Evolutionary conservation across 2,329 filamentous ascomycete genomes (phyloP), one percentile per base, ranked within the genome.

Genomic region (Parastagonospora nodorum): DNA sequence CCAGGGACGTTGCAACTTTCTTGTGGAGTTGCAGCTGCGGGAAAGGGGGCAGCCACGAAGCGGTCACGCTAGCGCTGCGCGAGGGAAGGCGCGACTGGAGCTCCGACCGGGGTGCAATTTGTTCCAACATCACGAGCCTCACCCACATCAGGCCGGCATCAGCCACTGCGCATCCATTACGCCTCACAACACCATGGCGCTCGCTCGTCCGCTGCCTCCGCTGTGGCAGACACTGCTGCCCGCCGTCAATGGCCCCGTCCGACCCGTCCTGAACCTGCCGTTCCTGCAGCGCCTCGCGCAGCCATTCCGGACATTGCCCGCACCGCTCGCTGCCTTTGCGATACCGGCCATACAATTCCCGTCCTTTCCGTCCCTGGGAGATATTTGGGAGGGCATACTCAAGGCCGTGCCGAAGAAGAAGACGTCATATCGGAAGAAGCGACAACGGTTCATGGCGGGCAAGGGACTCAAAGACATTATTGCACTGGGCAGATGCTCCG

Each of bases 351-450:
- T 74, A 28, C 68, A 69, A 32, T 53, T 75, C 30, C 66, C 72
- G 4, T 60, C 65, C 8, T 53, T 73, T 19, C 71, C 74, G 1
- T 71, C 83, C 5, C 70, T 92, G n/a, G 77, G 96, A 16, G 86
- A 89, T 57, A 86, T 99, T 66, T 97, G 93, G 93, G 93, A 97
- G 63, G 92, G 90, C 5, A 84, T 99, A 39, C 81, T 99, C 61
- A 87, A 87, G 60, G 94, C 94, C 1, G 94, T 97, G 12, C 94
- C 94, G 5, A 99, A 99, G 83, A 97, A 96, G 80, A 99, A 97
- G 84, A 95, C 92, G 30, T 97, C 93, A 36, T 91, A 99, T 75
- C 90, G 90, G 80, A 96, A 94, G 80, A 96, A 92, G 82, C 84
- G 94, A 64, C 88, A 92, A 71, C 86, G 95, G 67, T 92, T 96